These are phyloP conservation scores for Arctium lappa DNA, from an alignment of 129 eudicot genomes.

Conservation along the genomic window DNA sequence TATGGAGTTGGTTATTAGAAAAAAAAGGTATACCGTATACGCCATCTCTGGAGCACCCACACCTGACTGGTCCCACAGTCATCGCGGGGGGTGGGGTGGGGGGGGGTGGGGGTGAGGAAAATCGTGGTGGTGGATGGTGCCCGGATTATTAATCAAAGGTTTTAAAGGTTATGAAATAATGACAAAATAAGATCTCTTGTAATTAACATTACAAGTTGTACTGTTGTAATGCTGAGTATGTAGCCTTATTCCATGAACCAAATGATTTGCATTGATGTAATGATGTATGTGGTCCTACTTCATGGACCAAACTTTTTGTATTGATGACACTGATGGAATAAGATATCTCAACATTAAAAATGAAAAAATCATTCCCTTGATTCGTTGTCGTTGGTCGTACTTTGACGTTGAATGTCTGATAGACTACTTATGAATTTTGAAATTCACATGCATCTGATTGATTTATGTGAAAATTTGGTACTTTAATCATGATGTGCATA, in stretches of 20 bases:
- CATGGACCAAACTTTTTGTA: background rate
- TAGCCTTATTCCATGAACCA: background rate
- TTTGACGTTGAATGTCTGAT: background rate
- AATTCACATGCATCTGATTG: background rate
- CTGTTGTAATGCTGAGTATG: slow-evolving; percentile 17
- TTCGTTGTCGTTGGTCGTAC: background rate
- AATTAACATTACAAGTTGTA: slow-evolving; percentile 12
- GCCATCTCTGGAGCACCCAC: background rate
- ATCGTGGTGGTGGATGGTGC: too few relatives aligned
- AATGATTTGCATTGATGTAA: slow-evolving; percentile 16
- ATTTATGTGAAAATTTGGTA: background rate
- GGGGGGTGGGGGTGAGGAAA: too few relatives aligned
- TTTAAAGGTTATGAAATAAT: background rate
- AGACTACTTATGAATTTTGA: background rate
- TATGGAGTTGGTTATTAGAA: background rate
- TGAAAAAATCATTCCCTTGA: background rate
- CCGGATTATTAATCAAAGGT: background rate
- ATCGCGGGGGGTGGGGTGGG: background rate
- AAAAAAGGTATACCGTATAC: background rate
- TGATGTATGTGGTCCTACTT: slow-evolving; percentile 14
- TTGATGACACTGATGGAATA: background rate
- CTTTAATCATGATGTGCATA: background rate
- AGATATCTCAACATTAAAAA: background rate
- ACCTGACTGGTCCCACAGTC: background rate
- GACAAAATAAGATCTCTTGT: slow-evolving; percentile 4